Base-by-base conservation (phyloP, 139 green algal species). In the Coelastrella sp. region DNA sequence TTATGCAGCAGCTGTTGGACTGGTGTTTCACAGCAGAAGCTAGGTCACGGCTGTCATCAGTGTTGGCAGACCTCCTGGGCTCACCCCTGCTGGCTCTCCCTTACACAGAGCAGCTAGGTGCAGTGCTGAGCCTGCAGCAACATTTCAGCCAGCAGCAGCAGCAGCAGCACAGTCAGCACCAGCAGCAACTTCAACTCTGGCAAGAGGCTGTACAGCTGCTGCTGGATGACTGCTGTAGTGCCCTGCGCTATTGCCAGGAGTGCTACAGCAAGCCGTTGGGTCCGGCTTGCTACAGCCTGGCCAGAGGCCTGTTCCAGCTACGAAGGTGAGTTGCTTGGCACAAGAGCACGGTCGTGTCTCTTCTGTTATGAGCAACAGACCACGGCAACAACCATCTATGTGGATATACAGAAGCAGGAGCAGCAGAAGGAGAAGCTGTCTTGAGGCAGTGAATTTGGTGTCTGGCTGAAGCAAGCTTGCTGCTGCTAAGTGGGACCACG, bases 261-360 rank as follows among this genome's bases (percentile, higher is more conserved):
- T 78, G 66, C 20, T 88, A 80, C 20, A 79, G n/a, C 24, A 20
- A 56, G 57, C 66, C 66, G 4, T 66, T 88, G 49, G 83, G 8
- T 10, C 83, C 83, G 70, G 83, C 83, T 68, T 24, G 65, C 27
- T 88, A 88, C 27, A 80, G 83, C 66, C 25, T 88, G 83, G 83
- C 83, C 9, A 78, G n/a, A 11, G 83, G 65, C 6, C 65, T 88
- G 65, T 66, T 27, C 66, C 19, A 14, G 66, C 35, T 88, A 7
- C 65, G 63, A 10, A 87, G 82, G 82, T 87, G 82, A 7, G 82
- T 65, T 61, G 79, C 7, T 9, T 8, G 11, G n/a, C 6, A 35
- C 14, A 61, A 59, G 6, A 11, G 20, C 35, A 65, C 68, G 76
- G 6, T 58, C 3, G 61, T 8, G n/a, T 81, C n/a, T 81, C 9